A percentile compares a stretch with the other conserved stretches of the same genome.
Conservation (phyloP, 371 early-diverging fungal genomes). For the Synchytrium microbalum region DNA sequence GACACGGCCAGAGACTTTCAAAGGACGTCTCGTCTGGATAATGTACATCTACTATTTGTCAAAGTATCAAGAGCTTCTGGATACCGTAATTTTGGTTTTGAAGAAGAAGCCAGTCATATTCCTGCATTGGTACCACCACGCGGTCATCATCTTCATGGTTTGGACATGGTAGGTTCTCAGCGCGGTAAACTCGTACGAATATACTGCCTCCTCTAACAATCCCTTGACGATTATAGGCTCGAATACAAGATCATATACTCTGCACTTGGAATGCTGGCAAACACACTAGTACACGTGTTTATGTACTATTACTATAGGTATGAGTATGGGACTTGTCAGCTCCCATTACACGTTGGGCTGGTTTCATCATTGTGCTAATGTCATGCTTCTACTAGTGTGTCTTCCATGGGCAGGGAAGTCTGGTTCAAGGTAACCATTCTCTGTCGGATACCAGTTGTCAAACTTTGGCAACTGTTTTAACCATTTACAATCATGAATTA, state of each 20-base stretch:
- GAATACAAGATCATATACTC: no score
- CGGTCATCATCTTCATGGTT: neutral
- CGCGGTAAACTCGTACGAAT: no score
- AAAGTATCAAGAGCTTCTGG: constrained; percentile 28
- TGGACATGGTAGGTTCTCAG: neutral
- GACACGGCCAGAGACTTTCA: constrained; percentile 7
- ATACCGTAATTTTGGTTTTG: constrained; percentile 30
- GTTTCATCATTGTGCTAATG: no score
- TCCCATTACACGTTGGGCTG: no score
- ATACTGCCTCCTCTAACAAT: constrained; percentile 13
- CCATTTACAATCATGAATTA: constrained; percentile 7
- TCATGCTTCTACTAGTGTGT: no score
- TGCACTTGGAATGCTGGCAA: constrained; percentile 25
- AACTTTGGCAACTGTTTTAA: neutral
- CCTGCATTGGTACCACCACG: constrained; percentile 2
- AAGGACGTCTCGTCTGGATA: constrained; percentile 16
- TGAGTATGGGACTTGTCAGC: no score
- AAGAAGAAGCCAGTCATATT: constrained; percentile 35
- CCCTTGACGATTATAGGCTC: no score
- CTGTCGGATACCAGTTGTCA: no score
- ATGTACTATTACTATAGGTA: constrained; percentile 15
- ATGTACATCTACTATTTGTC: constrained; percentile 29
- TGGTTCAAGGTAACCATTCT: constrained; percentile 27
- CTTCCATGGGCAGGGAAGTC: constrained; percentile 20
- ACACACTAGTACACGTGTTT: constrained; percentile 29